phyloP scores from a whole-genome alignment of 1,284 basidiomycete genomes.

The Inonotus obliquus region DNA sequence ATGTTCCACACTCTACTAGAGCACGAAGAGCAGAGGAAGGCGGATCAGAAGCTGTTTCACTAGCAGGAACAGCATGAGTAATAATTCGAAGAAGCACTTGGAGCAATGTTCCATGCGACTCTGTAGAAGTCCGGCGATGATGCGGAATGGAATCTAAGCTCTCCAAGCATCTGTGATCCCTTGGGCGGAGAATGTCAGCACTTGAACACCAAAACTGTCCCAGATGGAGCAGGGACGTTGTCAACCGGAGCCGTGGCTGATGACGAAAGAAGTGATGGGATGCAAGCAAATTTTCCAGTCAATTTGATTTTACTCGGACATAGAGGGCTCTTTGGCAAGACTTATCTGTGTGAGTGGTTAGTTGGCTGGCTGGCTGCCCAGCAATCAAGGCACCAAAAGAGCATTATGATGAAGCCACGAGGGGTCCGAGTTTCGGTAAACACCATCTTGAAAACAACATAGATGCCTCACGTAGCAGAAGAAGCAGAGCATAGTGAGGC shows the following conservation, averaged over 20 bases:
- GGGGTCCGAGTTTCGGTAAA: background rate
- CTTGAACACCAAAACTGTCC: no score
- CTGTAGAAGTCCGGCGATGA: background rate
- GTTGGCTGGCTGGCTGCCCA: background rate
- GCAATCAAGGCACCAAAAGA: background rate
- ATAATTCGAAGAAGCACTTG: background rate
- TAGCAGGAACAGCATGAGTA: background rate
- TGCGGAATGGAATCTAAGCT: no score
- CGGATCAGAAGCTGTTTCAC: background rate
- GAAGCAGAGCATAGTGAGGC: background rate
- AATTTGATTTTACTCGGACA: no score
- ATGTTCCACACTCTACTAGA: background rate
- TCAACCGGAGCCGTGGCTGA: no score
- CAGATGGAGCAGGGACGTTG: no score
- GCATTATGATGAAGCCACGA: background rate
- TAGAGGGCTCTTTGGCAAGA: no score
- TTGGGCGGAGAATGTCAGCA: no score
- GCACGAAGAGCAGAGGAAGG: background rate
- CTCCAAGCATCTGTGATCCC: no score
- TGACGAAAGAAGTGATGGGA: no score
- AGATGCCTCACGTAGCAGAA: background rate
- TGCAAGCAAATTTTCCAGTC: no score
- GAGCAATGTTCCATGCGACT: background rate
- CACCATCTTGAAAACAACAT: background rate
- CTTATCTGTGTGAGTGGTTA: background rate